Evolutionary conservation across 2,329 filamentous ascomycete genomes (phyloP), one percentile per base, ranked within the genome.

Genomic region (Ophiocordyceps robertsii): DNA sequence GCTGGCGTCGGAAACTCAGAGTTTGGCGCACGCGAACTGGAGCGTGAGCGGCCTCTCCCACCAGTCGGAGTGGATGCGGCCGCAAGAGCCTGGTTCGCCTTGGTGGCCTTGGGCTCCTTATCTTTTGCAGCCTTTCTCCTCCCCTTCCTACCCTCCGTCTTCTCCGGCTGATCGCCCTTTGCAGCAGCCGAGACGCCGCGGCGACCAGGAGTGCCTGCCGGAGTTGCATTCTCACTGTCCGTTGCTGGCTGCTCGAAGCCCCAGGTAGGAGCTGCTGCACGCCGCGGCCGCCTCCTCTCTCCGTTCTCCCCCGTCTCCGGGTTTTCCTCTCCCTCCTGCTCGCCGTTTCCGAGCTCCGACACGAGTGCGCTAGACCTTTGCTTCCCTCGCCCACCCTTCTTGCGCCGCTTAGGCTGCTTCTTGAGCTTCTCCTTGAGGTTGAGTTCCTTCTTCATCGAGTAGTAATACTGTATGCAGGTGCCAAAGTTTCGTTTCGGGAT

Each of bases 381-480:
- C 58, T 80, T 79, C 31, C 67, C 69, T 52, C 75, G 60, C 50
- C 68, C 51, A 55, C 69, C 62, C 68, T 74, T 72, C 64, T 72
- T 75, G 46, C 73, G 67, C 53, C 70, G 68, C 57, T 70, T 75
- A 45, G 70, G 75, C 59, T 75, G 77, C 62, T 70, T 77, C 59
- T 76, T 80, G 29, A 82, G 69, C 60, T 84, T 85, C 55, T 85
- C 82, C 57, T 89, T 87, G 46, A 89, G 79, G 47, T 84, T 80
- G 36, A 79, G 73, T 38, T 79, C 72, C 63, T 82, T 82, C 63
- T 79, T 92, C 56, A 82, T 84, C 47, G 84, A 70, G 59, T 92
- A 92, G 61, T 92, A 92, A 59, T 89, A 87, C 56, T 87, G 82
- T 51, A 92, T 92, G 59, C 82, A 87, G 38, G 84, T 76, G 49